Evolutionary conservation across 1,284 basidiomycete species (phyloP), one percentile per base, ranked within the genome.

Genomic region (Coniophora puteana): DNA sequence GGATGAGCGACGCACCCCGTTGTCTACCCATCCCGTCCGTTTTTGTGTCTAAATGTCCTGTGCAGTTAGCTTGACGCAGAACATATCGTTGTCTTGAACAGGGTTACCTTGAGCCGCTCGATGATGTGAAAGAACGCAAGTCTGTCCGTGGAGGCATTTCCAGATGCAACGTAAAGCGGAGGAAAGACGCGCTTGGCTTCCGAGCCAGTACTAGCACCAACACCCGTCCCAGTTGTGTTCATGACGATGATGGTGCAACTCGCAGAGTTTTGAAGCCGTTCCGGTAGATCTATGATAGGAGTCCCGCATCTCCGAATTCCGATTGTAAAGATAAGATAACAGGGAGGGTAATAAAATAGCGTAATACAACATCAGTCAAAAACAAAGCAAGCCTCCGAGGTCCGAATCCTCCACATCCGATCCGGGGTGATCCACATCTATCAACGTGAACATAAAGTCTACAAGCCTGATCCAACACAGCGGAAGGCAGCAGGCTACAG

Each of bases 11-110:
- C 72, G 57, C 55, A 89, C 90, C 33, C 85, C 77, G 54, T 90
- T 76, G 49, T 93, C 76, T 20, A 93, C 77, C 93, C 93, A 96
- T 47, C 93, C 93, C 0, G 92, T 94, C n/a, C 93, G 74, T 62
- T 93, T 94, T 59, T 95, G 90, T 0, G 89, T 91, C 90, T 93
- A 50, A n/a, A n/a, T n/a, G n/a, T 17, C 26, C 16, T 20, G 1
- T 33, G 16, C 5, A 14, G 30, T 51, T 22, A 49, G 43, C 8
- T 17, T 8, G 32, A 14, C 3, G 8, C 23, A 1, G 20, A n/a
- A 23, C 16, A n/a, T n/a, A n/a, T n/a, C n/a, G n/a, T n/a, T n/a
- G n/a, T n/a, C n/a, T n/a, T n/a, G n/a, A 10, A 29, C 11, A 27
- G 16, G 8, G 6, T 21, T 33, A 89, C 92, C 80, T 96, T 96